Evolutionary conservation across 2,329 filamentous ascomycete species (phyloP), one percentile per base, ranked within the genome.

Genomic region (Neoascochyta sp.): DNA sequence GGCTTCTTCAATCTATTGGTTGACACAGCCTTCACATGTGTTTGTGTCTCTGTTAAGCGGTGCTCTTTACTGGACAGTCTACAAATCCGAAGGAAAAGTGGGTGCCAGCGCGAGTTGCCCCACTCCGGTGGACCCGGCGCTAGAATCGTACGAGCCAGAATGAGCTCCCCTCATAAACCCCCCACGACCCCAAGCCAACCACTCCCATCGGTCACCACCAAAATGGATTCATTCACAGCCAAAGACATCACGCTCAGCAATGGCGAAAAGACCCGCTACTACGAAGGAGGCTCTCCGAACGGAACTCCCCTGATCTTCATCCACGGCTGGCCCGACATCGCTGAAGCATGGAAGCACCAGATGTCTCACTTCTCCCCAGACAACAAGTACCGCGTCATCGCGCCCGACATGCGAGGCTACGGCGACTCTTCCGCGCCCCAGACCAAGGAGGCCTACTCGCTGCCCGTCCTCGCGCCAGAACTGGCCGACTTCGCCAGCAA

Each of bases 401-500:
- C 45, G 5, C 45, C 38, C 2, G 47, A 65, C 28, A 57, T 58
- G 52, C 57, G 59, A 11, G 60, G 62, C 19, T 64, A 64, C 23
- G 61, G 57, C n/a, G 39, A 43, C 5, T 61, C 59, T 1, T 50
- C 57, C 2, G 52, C 49, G 7, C 29, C 54, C 32, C 32, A 47
- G 12, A 43, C 47, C 22, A 48, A 36, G 10, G 43, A 50, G 27
- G 55, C 52, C 11, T 64, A 64, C 41, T 39, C 51, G 8, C 39
- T 61, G 17, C 47, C 61, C 29, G 39, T 36, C 30, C 49, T 43
- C 43, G 37, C 45, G 44, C 34, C 31, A 33, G 29, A 52, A 44
- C 34, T 65, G 44, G 37, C 59, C 13, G 52, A 67, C 52, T 44
- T 71, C 45, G 43, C 70, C 36, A 54, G 60, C 47, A 22, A 66